Evolutionary conservation across 108 stramenopile species (phyloP).

Genomic region (Cyclotella kingstonii): DNA sequence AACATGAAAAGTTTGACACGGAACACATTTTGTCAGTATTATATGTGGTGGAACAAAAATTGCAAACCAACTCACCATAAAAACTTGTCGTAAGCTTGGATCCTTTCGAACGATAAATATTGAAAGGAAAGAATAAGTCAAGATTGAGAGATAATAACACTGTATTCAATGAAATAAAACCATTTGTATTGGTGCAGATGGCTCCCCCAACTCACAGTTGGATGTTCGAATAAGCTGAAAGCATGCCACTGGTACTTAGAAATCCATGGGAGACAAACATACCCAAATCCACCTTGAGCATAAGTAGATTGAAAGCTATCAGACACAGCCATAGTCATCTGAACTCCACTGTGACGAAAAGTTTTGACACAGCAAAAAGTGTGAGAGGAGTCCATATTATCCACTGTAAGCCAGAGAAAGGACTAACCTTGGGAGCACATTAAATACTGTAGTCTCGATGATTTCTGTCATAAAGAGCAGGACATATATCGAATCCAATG

Average conservation of each 20-base stretch:
- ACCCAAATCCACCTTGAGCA: conserved; percentile 38
- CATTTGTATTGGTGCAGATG: too few species aligned
- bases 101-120: too few species aligned
- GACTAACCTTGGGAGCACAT: conserved; percentile 28
- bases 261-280: conserved; percentile 52
- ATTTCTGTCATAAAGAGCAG: conserved; percentile 54
- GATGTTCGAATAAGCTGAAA: conserved; percentile 49
- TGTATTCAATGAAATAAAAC: too few species aligned
- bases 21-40: too few species aligned
- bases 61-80: too few species aligned
- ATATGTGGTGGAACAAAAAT: too few species aligned
- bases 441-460: conserved; percentile 43
- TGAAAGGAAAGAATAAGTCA: too few species aligned
- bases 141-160: too few species aligned
- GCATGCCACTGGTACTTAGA: conserved; percentile 52
- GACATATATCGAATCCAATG: conserved; percentile 37
- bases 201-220: conserved; percentile 12
- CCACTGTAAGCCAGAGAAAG: too few species aligned
- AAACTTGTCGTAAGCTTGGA: conserved; percentile 38
- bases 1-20: too few species aligned
- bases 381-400: too few species aligned
- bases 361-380: too few species aligned
- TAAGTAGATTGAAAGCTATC: conserved; percentile 34
- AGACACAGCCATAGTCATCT: conserved; percentile 36
- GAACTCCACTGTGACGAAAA: conserved; percentile 21